Base-by-base conservation (phyloP, 345 rosid species). In the Schrenkiella parvula region DNA sequence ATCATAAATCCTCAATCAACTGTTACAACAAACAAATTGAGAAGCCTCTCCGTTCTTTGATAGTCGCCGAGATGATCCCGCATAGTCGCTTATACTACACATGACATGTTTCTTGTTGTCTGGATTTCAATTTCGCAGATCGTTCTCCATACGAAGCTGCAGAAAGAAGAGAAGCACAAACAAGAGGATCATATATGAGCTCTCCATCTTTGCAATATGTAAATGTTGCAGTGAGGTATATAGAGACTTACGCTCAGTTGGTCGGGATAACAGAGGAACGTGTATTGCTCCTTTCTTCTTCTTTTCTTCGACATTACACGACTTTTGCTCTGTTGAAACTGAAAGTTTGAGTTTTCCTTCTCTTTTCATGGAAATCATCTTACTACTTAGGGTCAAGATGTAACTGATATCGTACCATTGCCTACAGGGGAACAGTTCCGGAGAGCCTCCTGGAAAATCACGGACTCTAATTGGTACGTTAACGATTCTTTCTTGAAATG, bases 81-180 rank as follows among this genome's bases (percentile, higher is more conserved):
- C 7, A 25, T 31, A 8, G 52, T 47, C n/a, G 12, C 6, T 51
- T 48, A 57, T n/a, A 15, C 43, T 68, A 68, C 23, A 37, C 75
- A 34, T 34, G 28, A 38, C 38, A 62, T 26, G 66, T 54, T 55
- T 76, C 75, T 15, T 34, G 15, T 52, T 44, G 51, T 71, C 71
- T 81, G 6, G 71, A 66, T 54, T 73, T 76, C 70, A 87, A 68
- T 71, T 88, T 92, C 18, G 83, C 78, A 51, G 75, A 79, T 25
- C 98, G 84, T 79, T 92, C 92, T 68, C 87, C 91, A 23, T 92
- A 92, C 1, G 98, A 87, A 62, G 96, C 98, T 92, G 85, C 44
- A 47, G 46, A 38, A 58, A 22, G 4, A 28, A 23, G 25, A 10
- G 6, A 4, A 5, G 39, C 4, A 29, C 2, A 5, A 23, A 12